Evolutionary conservation across 2,329 filamentous ascomycete genomes (phyloP).

Genomic region (Colletotrichum orchidophilum): DNA sequence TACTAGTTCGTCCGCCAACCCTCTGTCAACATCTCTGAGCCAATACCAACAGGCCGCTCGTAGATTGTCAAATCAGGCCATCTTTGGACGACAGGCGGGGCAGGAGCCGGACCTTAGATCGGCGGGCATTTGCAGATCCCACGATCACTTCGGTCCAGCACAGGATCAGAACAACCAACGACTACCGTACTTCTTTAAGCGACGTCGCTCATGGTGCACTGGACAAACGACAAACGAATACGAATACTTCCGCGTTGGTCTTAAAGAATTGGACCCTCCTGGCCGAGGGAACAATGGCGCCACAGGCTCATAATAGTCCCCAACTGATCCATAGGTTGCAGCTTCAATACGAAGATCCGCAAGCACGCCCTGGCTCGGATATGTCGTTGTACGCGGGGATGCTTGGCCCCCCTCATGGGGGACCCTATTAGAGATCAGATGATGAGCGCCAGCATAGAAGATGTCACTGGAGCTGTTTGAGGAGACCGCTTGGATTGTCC

Average conservation of each 20-base stretch:
- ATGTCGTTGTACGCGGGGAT: background rate
- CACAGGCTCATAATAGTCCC: background rate
- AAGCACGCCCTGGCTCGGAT: background rate
- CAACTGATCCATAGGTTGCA: background rate
- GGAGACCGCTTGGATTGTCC: background rate
- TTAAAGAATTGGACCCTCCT: background rate
- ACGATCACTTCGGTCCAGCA: background rate
- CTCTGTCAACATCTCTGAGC: background rate
- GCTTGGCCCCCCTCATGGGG: background rate
- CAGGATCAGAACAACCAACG: background rate
- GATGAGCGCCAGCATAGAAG: background rate
- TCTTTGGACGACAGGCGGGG: background rate
- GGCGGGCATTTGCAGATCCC: background rate
- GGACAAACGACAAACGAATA: conserved; percentile 9
- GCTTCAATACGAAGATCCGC: background rate
- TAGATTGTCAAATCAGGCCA: background rate
- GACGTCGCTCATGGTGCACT: background rate
- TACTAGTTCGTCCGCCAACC: background rate
- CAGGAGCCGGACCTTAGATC: background rate
- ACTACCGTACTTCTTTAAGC: background rate
- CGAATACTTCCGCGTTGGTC: conserved; percentile 8
- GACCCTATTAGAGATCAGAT: background rate
- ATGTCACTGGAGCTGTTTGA: background rate
- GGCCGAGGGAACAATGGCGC: background rate
- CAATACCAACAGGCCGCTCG: background rate